Conservation (phyloP, 1,284 basidiomycete species). For the Pseudozyma hubeiensis region DNA sequence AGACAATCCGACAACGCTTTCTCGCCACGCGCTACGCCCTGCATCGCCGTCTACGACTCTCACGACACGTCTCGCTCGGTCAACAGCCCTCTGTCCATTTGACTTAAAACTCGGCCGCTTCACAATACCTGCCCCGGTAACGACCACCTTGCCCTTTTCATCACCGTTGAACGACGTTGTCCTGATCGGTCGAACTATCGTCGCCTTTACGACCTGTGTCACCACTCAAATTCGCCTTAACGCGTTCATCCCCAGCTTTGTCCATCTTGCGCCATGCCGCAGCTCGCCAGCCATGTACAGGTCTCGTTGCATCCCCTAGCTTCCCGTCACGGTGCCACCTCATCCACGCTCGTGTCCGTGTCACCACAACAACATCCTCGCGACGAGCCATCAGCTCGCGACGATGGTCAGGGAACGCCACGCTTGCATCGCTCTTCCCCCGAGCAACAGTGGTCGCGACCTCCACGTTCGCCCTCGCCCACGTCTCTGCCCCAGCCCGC, state of each 20-base stretch:
- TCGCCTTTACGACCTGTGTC: neutral
- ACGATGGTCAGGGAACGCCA: conserved; percentile 28
- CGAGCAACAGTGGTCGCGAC: conserved; percentile 8
- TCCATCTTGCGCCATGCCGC: conserved; percentile 37
- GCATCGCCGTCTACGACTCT: too few relatives aligned
- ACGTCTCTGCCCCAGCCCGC: conserved; percentile 22
- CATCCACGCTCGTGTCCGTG: conserved; percentile 52
- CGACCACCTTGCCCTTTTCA: too few relatives aligned
- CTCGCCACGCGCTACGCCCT: too few relatives aligned
- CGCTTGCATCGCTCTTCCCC: conserved; percentile 26
- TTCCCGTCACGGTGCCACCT: conserved; percentile 47
- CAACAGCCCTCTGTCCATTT: too few relatives aligned
- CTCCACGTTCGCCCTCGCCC: conserved; percentile 32
- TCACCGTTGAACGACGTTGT: too few relatives aligned
- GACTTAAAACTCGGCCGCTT: too few relatives aligned
- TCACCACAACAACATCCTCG: conserved; percentile 13
- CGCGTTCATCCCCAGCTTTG: neutral
- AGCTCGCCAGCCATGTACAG: conserved; percentile 33
- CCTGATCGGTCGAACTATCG: too few relatives aligned
- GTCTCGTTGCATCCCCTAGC: conserved; percentile 62
- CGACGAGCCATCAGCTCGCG: conserved; percentile 14
- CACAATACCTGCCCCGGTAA: too few relatives aligned
- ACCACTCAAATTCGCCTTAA: neutral
- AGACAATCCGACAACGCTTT: too few relatives aligned
- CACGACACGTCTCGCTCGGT: too few relatives aligned